phyloP scores from a whole-genome alignment of 345 rosid genomes.

The Cochlearia excelsa region DNA sequence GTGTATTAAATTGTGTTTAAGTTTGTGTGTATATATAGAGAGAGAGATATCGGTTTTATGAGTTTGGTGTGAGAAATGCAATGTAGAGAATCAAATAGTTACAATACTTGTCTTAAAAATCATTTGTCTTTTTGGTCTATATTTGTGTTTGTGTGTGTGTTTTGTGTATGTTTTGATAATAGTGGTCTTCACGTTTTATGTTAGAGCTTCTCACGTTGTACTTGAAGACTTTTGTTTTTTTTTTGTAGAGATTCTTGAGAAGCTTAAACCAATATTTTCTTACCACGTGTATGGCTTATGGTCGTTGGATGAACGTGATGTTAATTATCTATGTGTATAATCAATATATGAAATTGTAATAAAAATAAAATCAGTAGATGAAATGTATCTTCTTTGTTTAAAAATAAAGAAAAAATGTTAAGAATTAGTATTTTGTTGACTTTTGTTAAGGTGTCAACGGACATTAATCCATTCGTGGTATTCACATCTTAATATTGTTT shows the following conservation, averaged over 20 bases:
- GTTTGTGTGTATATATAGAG: background rate
- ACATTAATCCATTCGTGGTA: slow-evolving; percentile 28
- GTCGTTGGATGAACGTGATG: slow-evolving; percentile 21
- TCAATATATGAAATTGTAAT: too few species aligned
- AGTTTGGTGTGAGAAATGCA: slow-evolving; percentile 24
- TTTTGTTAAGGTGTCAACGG: slow-evolving; percentile 25
- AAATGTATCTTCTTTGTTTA: slow-evolving; percentile 1
- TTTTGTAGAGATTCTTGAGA: background rate
- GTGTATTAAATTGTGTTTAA: background rate
- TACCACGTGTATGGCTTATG: slow-evolving; percentile 15
- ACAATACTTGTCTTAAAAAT: slow-evolving; percentile 6
- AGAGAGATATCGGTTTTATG: slow-evolving; percentile 12
- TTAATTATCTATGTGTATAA: slow-evolving; percentile 4
- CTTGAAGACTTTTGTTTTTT: slow-evolving; percentile 4
- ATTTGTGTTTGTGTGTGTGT: slow-evolving; percentile 28
- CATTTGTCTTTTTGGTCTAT: too few species aligned
- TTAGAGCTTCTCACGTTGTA: slow-evolving; percentile 62
- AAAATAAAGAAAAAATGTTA: background rate
- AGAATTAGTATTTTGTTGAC: slow-evolving; percentile 23
- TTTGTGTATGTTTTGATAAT: slow-evolving; percentile 30
- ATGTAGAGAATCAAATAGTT: slow-evolving; percentile 19
- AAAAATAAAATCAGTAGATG: background rate
- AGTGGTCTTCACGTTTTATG: slow-evolving; percentile 46
- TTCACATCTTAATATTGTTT: slow-evolving; percentile 15
- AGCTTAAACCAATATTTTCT: slow-evolving; percentile 4